Base-by-base conservation (phyloP, 352 stramenopile species). In the Phytopythium chamaehyphon region DNA sequence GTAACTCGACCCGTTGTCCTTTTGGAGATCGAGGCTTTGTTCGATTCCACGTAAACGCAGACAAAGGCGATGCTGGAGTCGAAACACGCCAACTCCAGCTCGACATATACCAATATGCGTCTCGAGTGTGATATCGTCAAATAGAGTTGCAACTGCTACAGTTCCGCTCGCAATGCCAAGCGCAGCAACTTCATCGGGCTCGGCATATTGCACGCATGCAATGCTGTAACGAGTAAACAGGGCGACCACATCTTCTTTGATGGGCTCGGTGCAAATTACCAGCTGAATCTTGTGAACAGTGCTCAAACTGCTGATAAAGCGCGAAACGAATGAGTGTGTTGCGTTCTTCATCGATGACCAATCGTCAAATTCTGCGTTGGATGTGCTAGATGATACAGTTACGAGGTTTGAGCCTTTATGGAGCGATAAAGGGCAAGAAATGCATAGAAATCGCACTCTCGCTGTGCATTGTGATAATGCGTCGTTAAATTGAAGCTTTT, bases 191-290 rank as follows among this genome's bases (percentile, higher is more conserved):
- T 93, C 79, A 37, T 76, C 62, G 8, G 55, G 50, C 35, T 89
- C 82, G 3, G 64, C 71, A 36, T 74, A 74, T 43, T 88, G 73
- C 8, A 90, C 65, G 35, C 79, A 90, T 15, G 73, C 76, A 21
- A 90, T 77, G 11, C 47, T 52, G 1, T 79, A 59, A 1, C 58
- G 64, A 10, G 61, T 69, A 53, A 76, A 90, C 1, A 57, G 54
- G 8, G 69, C 66, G 2, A 73, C 66, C 11, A 87, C 58, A 9
- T 68, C 59, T 36, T 76, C 66, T 7, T 76, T 62, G 10, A 87
- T 49, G 5, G 55, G 59, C 46, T 86, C 66, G 0, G 69, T 76
- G 36, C 61, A 73, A 7, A 90, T 50, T 4, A 93, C 1, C 16
- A 93, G 53, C 10, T 63, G 50, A 15, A 90, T 49, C 11, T 57